phyloP scores from a whole-genome alignment of 2,329 filamentous ascomycete genomes.

The Huntiella omanensis region DNA sequence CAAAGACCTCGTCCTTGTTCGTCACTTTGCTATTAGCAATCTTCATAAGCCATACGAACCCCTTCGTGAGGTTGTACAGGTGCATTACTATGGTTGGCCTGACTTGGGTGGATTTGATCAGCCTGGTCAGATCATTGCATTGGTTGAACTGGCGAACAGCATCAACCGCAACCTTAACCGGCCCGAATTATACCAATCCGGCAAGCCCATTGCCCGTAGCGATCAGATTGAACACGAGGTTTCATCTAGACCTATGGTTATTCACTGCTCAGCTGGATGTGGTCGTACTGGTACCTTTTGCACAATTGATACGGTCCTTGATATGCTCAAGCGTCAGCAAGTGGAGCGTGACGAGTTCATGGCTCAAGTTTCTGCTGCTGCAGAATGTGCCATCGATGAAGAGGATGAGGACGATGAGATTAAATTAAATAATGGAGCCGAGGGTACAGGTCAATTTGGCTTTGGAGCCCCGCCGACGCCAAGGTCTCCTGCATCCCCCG shows the following conservation, averaged over 20 bases:
- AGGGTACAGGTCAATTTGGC: too few species aligned
- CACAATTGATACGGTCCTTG: slow-evolving; percentile 85
- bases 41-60: slow-evolving; percentile 60
- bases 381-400: neutral
- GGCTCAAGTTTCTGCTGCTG: slow-evolving; percentile 15
- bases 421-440: too few species aligned
- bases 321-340: slow-evolving; percentile 84
- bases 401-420: too few species aligned
- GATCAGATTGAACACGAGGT: slow-evolving; percentile 40
- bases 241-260: slow-evolving; percentile 52
- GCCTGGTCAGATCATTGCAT: slow-evolving; percentile 63
- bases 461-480: too few species aligned
- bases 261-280: slow-evolving; percentile 92
- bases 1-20: slow-evolving; percentile 58
- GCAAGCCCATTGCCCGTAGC: slow-evolving; percentile 19
- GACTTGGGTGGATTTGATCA: slow-evolving; percentile 89
- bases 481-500: too few species aligned
- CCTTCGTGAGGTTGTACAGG: slow-evolving; percentile 79
- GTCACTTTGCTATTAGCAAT: slow-evolving; percentile 74
- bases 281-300: slow-evolving; percentile 93
- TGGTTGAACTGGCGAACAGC: slow-evolving; percentile 74
- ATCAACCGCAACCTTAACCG: slow-evolving; percentile 43
- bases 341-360: slow-evolving; percentile 17
- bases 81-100: slow-evolving; percentile 93
- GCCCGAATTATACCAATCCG: slow-evolving; percentile 19